Evolutionary conservation across 352 stramenopile genomes (phyloP).

Genomic region (Globisporangium iwayamae): DNA sequence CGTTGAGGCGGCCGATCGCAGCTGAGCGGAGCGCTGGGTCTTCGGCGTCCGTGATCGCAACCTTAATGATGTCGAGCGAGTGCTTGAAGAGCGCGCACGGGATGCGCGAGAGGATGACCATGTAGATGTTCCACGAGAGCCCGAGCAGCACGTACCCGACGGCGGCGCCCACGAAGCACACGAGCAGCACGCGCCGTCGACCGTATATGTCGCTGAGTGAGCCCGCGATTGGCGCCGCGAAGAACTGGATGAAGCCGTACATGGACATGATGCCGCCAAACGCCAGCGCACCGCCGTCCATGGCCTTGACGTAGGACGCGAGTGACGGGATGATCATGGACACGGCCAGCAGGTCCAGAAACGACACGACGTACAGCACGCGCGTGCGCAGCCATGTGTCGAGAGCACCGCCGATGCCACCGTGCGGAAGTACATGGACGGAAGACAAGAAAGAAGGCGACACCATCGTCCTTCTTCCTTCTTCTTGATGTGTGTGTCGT

Average conservation of each 20-base stretch:
- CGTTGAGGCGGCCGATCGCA: constrained; percentile 69
- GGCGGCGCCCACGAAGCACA: constrained; percentile 57
- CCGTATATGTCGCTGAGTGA: constrained; percentile 72
- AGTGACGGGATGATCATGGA: constrained; percentile 86
- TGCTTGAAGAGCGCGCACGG: constrained; percentile 78
- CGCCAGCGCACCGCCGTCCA: constrained; percentile 62
- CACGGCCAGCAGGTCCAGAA: constrained; percentile 78
- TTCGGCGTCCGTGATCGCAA: constrained; percentile 61
- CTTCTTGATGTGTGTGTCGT: background rate
- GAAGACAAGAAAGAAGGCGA: background rate
- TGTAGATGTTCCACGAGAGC: constrained; percentile 74
- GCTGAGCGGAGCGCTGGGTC: constrained; percentile 32
- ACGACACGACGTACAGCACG: constrained; percentile 75
- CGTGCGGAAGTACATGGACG: background rate
- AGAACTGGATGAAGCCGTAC: constrained; percentile 85
- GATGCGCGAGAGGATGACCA: constrained; percentile 72
- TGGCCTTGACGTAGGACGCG: constrained; percentile 69
- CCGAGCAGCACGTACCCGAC: constrained; percentile 68
- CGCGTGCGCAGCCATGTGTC: constrained; percentile 28
- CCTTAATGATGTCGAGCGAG: constrained; percentile 76
- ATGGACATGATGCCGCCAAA: constrained; percentile 82
- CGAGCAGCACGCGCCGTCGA: constrained; percentile 46
- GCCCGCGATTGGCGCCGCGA: constrained; percentile 70
- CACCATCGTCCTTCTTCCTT: background rate
- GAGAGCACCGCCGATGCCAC: constrained; percentile 1